Evolutionary conservation across 345 rosid genomes (phyloP).

Genomic region (Brassica juncea): DNA sequence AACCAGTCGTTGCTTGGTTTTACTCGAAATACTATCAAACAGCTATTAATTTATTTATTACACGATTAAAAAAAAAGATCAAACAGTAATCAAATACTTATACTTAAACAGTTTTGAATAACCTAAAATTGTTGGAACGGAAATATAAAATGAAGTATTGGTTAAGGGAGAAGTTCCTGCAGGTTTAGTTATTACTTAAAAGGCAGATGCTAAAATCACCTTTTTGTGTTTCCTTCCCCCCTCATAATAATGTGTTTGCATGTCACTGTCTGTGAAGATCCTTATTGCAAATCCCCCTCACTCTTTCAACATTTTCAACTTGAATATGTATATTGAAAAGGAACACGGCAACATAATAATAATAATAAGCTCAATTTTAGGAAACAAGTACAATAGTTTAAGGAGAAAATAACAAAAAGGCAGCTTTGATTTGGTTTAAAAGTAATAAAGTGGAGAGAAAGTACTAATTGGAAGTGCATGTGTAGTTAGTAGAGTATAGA

Average conservation of each 20-base stretch:
- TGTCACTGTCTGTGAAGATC: background rate
- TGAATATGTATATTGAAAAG: background rate
- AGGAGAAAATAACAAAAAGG: background rate
- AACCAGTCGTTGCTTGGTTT: background rate
- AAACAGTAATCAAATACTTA: background rate
- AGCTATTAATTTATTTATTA: background rate
- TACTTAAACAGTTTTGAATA: constrained; percentile 33
- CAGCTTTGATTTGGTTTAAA: constrained; percentile 13
- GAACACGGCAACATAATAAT: background rate
- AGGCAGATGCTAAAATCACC: background rate
- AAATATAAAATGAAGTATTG: background rate
- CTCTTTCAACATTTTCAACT: background rate
- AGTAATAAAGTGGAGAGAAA: background rate
- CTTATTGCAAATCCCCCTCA: background rate
- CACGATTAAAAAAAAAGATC: background rate
- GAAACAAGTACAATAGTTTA: constrained; percentile 3
- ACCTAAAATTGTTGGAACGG: background rate
- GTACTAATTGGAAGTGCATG: constrained; percentile 22
- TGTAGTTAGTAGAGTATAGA: constrained; percentile 29
- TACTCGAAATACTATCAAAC: constrained; percentile 11
- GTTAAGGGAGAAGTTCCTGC: constrained; percentile 5
- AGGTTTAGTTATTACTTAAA: background rate
- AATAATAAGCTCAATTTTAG: background rate
- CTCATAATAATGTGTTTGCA: constrained; percentile 2
- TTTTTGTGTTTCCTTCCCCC: background rate